A percentile compares a stretch with the other conserved stretches of the same genome.
These are phyloP conservation scores for Boletus rufocinnamomeus DNA, from an alignment of 768 basidiomycete species.

Conservation along the genomic window DNA sequence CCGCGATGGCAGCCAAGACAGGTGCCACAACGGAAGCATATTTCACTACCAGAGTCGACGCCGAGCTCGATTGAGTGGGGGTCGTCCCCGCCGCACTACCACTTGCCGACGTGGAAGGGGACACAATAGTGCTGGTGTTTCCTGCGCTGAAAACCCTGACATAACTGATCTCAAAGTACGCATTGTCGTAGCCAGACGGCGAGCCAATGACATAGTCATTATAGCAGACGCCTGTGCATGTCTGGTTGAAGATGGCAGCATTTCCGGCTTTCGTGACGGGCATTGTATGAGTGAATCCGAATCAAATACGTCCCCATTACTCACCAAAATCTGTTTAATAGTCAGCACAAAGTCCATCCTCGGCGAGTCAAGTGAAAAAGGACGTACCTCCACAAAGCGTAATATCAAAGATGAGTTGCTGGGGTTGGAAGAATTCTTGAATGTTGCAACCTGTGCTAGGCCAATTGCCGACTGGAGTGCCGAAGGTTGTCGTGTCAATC, in stretches of 20 bases:
- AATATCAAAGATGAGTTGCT: constrained; percentile 73
- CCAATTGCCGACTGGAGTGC: constrained; percentile 72
- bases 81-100: constrained; percentile 20
- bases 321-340: constrained; percentile 35
- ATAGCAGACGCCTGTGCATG: constrained; percentile 70
- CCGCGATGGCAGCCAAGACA: constrained; percentile 15
- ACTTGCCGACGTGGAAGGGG: constrained; percentile 23
- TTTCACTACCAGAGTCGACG: background rate
- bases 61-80: constrained; percentile 15
- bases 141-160: constrained; percentile 50
- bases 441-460: constrained; percentile 56
- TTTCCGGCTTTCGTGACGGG: constrained; percentile 48
- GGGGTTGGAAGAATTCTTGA: constrained; percentile 55
- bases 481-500: constrained; percentile 57
- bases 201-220: constrained; percentile 67
- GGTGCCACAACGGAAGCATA: constrained; percentile 8
- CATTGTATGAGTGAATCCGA: constrained; percentile 15
- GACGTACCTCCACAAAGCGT: constrained; percentile 64
- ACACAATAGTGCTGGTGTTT: constrained; percentile 32
- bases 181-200: constrained; percentile 59
- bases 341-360: constrained; percentile 21
- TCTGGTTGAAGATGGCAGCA: constrained; percentile 53
- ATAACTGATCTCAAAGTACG: constrained; percentile 72
- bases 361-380: constrained; percentile 13
- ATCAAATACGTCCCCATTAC: background rate